Conservation (phyloP, 345 rosid species). For the Luvunga scandens region DNA sequence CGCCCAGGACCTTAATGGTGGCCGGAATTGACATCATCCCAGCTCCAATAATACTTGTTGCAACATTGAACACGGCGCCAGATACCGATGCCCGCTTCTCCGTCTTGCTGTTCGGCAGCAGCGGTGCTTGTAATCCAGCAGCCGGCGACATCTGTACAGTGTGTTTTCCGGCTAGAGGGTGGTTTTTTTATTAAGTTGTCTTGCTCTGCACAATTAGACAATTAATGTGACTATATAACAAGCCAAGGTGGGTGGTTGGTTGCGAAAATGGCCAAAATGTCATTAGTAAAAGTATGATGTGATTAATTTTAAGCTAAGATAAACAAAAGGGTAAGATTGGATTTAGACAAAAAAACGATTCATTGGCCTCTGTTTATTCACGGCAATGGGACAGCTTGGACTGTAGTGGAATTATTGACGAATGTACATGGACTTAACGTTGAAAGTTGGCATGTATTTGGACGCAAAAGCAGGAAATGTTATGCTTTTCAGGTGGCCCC, state of each 20-base stretch:
- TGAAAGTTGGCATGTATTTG: not conserved
- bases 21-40: conserved; percentile 96
- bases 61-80: conserved; percentile 87
- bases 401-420: not conserved
- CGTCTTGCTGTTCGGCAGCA: conserved; percentile 40
- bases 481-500: too few species aligned
- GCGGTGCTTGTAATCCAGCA: conserved; percentile 36
- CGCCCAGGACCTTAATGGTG: conserved; percentile 74
- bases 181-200: conserved; percentile 16
- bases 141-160: conserved; percentile 45
- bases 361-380: not conserved
- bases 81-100: conserved; percentile 44
- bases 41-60: conserved; percentile 82
- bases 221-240: not conserved
- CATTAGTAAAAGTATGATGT: not conserved
- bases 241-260: not conserved
- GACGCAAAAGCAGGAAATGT: conserved; percentile 16
- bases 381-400: conserved; percentile 3
- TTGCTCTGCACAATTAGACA: conserved; percentile 16
- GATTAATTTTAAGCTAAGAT: not conserved
- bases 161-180: not conserved
- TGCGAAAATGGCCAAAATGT: conserved; percentile 20
- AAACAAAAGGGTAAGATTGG: conserved; percentile 13
- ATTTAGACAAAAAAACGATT: not conserved
- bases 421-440: not conserved